Conservation (phyloP, 148 eudicot genomes). For the Selenicereus undatus region DNA sequence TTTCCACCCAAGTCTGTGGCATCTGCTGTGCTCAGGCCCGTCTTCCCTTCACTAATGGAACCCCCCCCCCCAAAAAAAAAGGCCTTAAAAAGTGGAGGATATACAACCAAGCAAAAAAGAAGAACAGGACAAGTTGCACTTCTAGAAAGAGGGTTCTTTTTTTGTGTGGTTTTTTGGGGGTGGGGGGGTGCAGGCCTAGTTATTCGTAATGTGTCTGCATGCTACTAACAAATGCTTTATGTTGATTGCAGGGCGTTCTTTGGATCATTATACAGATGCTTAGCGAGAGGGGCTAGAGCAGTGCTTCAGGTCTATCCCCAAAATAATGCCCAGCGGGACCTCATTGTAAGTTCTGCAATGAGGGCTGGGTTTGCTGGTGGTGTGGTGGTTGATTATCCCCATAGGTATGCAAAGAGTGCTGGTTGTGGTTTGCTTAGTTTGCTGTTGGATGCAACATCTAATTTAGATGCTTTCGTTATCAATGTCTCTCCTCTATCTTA, state of each 20-base stretch:
- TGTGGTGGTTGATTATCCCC: conserved; percentile 93
- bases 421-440: neutral
- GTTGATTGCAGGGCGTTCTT: conserved; percentile 74
- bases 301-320: conserved; percentile 90
- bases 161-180: no score
- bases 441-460: neutral
- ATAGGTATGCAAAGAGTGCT: conserved; percentile 43
- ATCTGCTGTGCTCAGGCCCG: no score
- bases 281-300: conserved; percentile 91
- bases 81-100: neutral
- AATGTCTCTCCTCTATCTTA: neutral
- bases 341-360: conserved; percentile 75
- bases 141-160: no score
- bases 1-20: no score
- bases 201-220: neutral
- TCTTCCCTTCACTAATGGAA: neutral
- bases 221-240: neutral
- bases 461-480: neutral
- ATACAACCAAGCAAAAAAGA: no score
- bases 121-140: no score
- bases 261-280: conserved; percentile 72
- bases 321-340: conserved; percentile 78
- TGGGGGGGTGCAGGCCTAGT: neutral
- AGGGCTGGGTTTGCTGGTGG: conserved; percentile 98
- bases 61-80: neutral